Base-by-base conservation (phyloP, 1,139 yeast species). In the Geotrichum europaeum region DNA sequence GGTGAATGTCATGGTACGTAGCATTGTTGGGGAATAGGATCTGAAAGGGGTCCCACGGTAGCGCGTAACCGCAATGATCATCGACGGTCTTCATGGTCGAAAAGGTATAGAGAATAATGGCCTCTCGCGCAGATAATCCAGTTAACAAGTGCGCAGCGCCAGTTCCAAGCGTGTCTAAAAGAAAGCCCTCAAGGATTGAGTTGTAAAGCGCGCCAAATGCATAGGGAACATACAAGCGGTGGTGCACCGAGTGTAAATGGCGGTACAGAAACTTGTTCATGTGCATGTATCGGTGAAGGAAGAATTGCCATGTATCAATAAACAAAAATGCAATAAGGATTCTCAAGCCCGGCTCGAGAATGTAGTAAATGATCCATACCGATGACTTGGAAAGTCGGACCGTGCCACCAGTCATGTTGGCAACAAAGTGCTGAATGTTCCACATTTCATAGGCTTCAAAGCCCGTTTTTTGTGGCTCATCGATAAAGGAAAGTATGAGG, bases 191-290 rank as follows among this genome's bases (percentile, higher is more conserved):
- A 15, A 89, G 81, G 22, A 97, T 94, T 68, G 92, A 92, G 75
- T 94, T 94, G 78, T 90, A 94, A 54, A 94, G 80, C 3, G 99
- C 99, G 56, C 99, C 99, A 74, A 82, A 92, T 1, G 99, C 97
- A 74, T 90, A 94, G 12, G 99, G 99, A 36, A 94, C 97, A 70
- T 94, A 92, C 58, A 94, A 79, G 59, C 95, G 79, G 75, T 94
- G 99, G 75, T 94, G 99, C 67, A 96, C 86, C 3, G 98, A 89
- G 74, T 94, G 99, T 78, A 90, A 88, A 63, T 84, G 79, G 64
- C 82, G 81, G 80, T 94, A 94, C 58, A 92, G 77, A 63, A 79
- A 77, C 71, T 85, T 85, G 79, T 89, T 89, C 71, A 81, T 72
- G 72, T 94, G 99, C 98, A 94, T 92, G 66, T 81, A 72, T 65